Percentiles rank a stretch among this genome's conserved stretches.
Evolutionary conservation across 2,329 filamentous ascomycete species (phyloP).

Genomic region (Chalara sp.): DNA sequence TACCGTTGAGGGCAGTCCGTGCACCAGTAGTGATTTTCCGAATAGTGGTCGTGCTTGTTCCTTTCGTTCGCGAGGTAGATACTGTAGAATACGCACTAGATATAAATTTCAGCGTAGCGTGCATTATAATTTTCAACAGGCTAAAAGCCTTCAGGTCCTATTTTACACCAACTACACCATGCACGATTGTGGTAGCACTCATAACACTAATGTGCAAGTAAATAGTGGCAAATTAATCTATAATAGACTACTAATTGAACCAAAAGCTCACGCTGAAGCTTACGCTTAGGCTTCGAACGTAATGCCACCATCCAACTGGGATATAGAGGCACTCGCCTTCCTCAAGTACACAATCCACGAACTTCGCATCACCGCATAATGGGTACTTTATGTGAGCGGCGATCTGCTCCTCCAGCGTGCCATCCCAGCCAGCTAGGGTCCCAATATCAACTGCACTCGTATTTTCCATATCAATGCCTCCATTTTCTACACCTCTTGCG

Average conservation of each 20-base stretch:
- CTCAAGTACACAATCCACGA: constrained; percentile 68
- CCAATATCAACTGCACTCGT: constrained; percentile 77
- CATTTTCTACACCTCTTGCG: constrained; percentile 53
- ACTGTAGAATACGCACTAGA: too few relatives aligned
- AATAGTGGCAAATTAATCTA: too few relatives aligned
- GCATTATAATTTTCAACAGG: too few relatives aligned
- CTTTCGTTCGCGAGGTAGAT: too few relatives aligned
- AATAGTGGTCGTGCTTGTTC: too few relatives aligned
- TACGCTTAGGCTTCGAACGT: constrained; percentile 75
- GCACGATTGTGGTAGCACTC: too few relatives aligned
- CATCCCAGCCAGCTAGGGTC: constrained; percentile 56
- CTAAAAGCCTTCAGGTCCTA: too few relatives aligned
- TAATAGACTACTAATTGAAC: constrained; percentile 54
- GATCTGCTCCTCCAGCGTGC: constrained; percentile 12
- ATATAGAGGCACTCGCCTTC: constrained; percentile 85
- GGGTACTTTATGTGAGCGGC: constrained; percentile 17
- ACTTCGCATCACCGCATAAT: constrained; percentile 13
- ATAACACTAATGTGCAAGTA: too few relatives aligned
- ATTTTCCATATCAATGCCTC: constrained; percentile 84
- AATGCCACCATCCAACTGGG: constrained; percentile 97
- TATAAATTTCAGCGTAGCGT: too few relatives aligned
- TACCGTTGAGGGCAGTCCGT: too few relatives aligned
- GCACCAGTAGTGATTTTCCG: too few relatives aligned
- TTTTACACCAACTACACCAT: too few relatives aligned
- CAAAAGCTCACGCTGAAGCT: constrained; percentile 97